Conservation (phyloP, 768 basidiomycete genomes). For the Porphyrellus cyaneotinctus region DNA sequence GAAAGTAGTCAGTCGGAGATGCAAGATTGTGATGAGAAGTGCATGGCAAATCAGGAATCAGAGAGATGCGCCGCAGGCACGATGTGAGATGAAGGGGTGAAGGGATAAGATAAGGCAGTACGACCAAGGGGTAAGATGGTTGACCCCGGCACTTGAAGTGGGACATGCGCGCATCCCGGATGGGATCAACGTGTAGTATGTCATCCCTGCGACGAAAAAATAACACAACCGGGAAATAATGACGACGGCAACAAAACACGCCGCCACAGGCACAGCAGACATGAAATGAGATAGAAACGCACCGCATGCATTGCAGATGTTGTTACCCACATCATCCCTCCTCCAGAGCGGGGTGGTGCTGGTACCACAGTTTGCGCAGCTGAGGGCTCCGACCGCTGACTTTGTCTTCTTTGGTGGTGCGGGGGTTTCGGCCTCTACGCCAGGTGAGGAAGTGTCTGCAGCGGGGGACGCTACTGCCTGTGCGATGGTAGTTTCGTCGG, state of each 20-base stretch:
- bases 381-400: constrained; percentile 63
- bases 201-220: constrained; percentile 23
- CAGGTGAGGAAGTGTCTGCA: constrained; percentile 35
- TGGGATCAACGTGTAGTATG: constrained; percentile 22
- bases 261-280: constrained; percentile 21
- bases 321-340: constrained; percentile 85
- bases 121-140: constrained; percentile 19
- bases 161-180: constrained; percentile 16
- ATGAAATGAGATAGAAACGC: constrained; percentile 35
- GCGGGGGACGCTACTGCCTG: constrained; percentile 25
- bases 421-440: constrained; percentile 29
- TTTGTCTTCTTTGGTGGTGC: constrained; percentile 31
- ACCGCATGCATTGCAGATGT: constrained; percentile 96
- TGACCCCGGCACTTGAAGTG: constrained; percentile 15
- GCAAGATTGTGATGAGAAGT: neutral
- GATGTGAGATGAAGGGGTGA: constrained; percentile 3
- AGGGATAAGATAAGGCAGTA: constrained; percentile 25
- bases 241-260: constrained; percentile 20
- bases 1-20: constrained; percentile 13
- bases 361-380: constrained; percentile 86
- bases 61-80: neutral
- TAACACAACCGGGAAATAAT: neutral
- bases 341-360: constrained; percentile 89
- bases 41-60: neutral
- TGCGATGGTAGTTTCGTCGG: constrained; percentile 18